Evolutionary conservation across 306 rosid species (phyloP).

Genomic region (Dryas octopetala): DNA sequence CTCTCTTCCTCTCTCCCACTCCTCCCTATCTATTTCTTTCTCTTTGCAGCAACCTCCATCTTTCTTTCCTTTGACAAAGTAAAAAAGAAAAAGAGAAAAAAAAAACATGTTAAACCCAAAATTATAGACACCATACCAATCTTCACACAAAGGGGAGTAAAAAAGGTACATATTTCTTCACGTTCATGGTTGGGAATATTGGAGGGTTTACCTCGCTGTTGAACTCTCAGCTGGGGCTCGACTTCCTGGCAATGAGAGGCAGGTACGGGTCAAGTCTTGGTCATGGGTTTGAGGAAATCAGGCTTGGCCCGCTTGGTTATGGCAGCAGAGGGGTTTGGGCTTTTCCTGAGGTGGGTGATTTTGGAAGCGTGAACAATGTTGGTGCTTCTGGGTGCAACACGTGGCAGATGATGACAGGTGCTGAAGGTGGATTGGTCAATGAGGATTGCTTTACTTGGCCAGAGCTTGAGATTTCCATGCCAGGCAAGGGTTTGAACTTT

Average conservation of each 20-base stretch:
- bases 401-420: conserved; percentile 42
- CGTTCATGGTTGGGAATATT: conserved; percentile 38
- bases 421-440: conserved; percentile 22
- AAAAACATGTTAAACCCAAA: not conserved
- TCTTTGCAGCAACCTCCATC: too few species aligned
- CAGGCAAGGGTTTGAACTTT: conserved; percentile 29
- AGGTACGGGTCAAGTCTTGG: conserved; percentile 21
- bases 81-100: not conserved
- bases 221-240: conserved; percentile 23
- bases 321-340: conserved; percentile 35
- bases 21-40: too few species aligned
- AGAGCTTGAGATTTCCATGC: conserved; percentile 40
- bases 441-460: conserved; percentile 43
- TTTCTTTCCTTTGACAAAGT: not conserved
- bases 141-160: conserved; percentile 22
- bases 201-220: conserved; percentile 29
- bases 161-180: conserved; percentile 6
- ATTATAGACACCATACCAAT: conserved; percentile 18
- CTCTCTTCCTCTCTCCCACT: too few species aligned
- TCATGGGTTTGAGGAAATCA: conserved; percentile 33
- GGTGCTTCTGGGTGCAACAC: conserved; percentile 27
- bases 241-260: conserved; percentile 36
- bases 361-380: not conserved
- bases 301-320: conserved; percentile 16
- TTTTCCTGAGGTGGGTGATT: conserved; percentile 33